These are phyloP conservation scores for Coemansia sp. DNA, from an alignment of 192 early-diverging fungal species.

Conservation along the genomic window DNA sequence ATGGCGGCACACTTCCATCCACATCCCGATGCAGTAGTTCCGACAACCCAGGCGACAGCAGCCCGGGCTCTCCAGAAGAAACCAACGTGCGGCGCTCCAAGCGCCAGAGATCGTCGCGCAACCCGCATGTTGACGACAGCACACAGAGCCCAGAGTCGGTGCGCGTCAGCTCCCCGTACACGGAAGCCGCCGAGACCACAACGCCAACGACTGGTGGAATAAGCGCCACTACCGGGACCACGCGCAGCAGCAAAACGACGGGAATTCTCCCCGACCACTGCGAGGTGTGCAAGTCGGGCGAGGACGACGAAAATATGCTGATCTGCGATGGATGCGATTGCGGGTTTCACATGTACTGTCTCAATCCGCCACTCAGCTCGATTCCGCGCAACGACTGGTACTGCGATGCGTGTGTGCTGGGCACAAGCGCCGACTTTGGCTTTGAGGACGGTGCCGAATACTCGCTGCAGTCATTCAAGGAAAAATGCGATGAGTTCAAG, in stretches of 20 bases:
- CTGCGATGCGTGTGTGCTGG: constrained; percentile 78
- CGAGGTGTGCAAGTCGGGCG: constrained; percentile 49
- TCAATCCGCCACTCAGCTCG: constrained; percentile 62
- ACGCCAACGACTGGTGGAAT: background rate
- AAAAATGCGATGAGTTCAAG: constrained; percentile 82
- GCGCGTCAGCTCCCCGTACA: constrained; percentile 23
- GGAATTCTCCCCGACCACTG: constrained; percentile 48
- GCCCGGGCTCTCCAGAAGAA: constrained; percentile 10
- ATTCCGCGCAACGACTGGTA: constrained; percentile 80
- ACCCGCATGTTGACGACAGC: constrained; percentile 2
- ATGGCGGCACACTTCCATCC: constrained; percentile 26
- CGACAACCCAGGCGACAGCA: background rate
- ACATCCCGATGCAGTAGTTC: background rate
- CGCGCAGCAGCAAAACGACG: constrained; percentile 16
- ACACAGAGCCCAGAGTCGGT: background rate
- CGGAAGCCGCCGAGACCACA: background rate
- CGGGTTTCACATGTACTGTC: constrained; percentile 81
- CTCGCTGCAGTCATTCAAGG: constrained; percentile 74
- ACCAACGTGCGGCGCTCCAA: constrained; percentile 35
- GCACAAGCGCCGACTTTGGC: constrained; percentile 84
- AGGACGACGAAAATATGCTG: constrained; percentile 65
- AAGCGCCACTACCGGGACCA: background rate
- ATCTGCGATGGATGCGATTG: constrained; percentile 88
- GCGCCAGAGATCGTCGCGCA: constrained; percentile 29
- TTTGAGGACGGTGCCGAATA: constrained; percentile 89